A percentile compares a stretch with the other conserved stretches of the same genome.
Evolutionary conservation across 164 flowering plant species (phyloP).

Genomic region (Saururus chinensis): DNA sequence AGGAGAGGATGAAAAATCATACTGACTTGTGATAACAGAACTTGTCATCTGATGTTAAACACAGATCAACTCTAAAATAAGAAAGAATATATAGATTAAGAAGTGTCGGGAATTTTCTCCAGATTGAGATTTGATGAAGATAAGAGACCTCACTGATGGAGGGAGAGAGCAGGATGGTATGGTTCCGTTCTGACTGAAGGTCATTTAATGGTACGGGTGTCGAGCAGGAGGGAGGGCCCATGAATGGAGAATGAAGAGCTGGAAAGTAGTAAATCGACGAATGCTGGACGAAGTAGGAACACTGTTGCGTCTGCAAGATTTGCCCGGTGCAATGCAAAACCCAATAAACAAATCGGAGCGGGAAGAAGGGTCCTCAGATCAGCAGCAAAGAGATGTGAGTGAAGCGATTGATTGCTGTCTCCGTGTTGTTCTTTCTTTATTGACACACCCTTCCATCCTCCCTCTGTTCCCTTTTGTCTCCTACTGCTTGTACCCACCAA

Average conservation of each 20-base stretch:
- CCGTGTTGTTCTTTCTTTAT: slow-evolving; percentile 4
- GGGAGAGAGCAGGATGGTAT: not conserved
- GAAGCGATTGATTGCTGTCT: slow-evolving; percentile 14
- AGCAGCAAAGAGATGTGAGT: slow-evolving; percentile 1
- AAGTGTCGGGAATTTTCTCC: too few relatives aligned
- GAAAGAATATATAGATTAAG: too few relatives aligned
- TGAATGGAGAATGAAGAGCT: not conserved
- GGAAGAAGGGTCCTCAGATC: slow-evolving; percentile 2
- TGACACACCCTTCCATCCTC: not conserved
- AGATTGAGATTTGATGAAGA: too few relatives aligned
- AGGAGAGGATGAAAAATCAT: too few relatives aligned
- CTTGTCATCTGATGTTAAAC: too few relatives aligned
- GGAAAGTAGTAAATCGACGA: not conserved
- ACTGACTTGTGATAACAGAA: too few relatives aligned
- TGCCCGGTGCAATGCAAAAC: not conserved
- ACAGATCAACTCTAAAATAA: too few relatives aligned
- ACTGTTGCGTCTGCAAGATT: not conserved
- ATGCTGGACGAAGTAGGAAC: not conserved
- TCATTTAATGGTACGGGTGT: not conserved
- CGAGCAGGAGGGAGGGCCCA: not conserved
- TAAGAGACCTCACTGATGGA: not conserved
- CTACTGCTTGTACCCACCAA: not conserved
- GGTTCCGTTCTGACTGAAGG: not conserved
- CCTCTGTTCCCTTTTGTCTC: slow-evolving; percentile 2
- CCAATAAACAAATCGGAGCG: not conserved